These are phyloP conservation scores for Elsinoe fawcettii DNA, from an alignment of 2,329 filamentous ascomycete genomes.

Conservation along the genomic window DNA sequence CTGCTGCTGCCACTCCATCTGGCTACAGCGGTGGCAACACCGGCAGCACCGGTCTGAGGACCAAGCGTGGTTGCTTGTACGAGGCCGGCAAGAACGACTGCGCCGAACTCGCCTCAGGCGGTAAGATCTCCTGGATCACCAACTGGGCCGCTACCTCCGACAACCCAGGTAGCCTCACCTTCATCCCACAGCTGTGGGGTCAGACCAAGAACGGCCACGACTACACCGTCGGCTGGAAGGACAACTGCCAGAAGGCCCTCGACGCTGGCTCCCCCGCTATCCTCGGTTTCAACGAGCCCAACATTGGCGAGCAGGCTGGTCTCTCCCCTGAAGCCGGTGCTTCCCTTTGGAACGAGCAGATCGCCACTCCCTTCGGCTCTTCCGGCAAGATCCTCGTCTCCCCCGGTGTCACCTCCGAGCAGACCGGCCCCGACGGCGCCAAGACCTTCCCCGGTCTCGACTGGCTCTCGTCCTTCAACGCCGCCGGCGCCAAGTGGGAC, in stretches of 20 bases:
- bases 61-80: slow-evolving; percentile 14
- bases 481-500: slow-evolving; percentile 50
- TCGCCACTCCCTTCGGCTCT: slow-evolving; percentile 39
- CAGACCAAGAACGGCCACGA: slow-evolving; percentile 26
- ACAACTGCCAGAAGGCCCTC: slow-evolving; percentile 47
- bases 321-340: slow-evolving; percentile 47
- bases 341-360: slow-evolving; percentile 44
- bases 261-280: slow-evolving; percentile 48
- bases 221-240: slow-evolving; percentile 45
- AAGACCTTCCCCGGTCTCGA: slow-evolving; percentile 45
- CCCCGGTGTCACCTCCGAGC: slow-evolving; percentile 47
- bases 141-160: slow-evolving; percentile 53
- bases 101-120: slow-evolving; percentile 39
- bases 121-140: slow-evolving; percentile 54
- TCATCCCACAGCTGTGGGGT: slow-evolving; percentile 62
- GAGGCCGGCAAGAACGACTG: slow-evolving; percentile 53
- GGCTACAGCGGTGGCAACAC: neutral
- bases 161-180: slow-evolving; percentile 42
- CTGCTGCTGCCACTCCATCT: slow-evolving; percentile 20
- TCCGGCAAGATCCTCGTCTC: slow-evolving; percentile 46
- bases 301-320: slow-evolving; percentile 53
- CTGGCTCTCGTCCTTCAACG: slow-evolving; percentile 50
- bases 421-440: slow-evolving; percentile 39
- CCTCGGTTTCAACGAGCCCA: slow-evolving; percentile 66
- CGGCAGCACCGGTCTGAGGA: slow-evolving; percentile 55